Conservation (phyloP, 805 yeast species). For the Kuraishia molischiana region DNA sequence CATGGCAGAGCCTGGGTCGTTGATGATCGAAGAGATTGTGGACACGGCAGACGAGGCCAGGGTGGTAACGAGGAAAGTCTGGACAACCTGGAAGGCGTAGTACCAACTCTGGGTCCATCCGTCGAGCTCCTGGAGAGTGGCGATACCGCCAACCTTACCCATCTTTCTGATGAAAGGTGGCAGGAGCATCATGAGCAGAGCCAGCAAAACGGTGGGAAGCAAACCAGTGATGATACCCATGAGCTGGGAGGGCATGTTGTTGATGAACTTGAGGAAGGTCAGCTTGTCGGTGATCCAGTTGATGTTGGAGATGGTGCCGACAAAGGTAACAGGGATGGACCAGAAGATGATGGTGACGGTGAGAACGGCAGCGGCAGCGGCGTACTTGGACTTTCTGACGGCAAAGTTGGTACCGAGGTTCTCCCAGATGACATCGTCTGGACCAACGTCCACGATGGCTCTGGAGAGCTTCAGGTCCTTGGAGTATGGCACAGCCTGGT, state of each 20-base stretch:
- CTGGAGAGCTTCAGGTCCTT: conserved; percentile 33
- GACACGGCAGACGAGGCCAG: conserved; percentile 65
- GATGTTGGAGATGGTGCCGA: conserved; percentile 87
- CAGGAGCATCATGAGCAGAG: conserved; percentile 75
- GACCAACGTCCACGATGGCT: conserved; percentile 54
- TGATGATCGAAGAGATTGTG: conserved; percentile 50
- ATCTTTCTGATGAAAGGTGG: conserved; percentile 74
- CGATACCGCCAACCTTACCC: conserved; percentile 67
- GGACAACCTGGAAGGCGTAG: conserved; percentile 67
- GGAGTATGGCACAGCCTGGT: conserved; percentile 64
- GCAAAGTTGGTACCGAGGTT: conserved; percentile 52
- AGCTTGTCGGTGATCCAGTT: conserved; percentile 61
- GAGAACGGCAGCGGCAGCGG: conserved; percentile 53
- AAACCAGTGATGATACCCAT: conserved; percentile 84
- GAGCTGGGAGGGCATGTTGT: conserved; percentile 58
- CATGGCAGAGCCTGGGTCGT: conserved; percentile 65
- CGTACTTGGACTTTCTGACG: conserved; percentile 45
- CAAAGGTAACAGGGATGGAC: conserved; percentile 97
- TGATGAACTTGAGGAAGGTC: conserved; percentile 66
- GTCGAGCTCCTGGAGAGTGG: conserved; percentile 67
- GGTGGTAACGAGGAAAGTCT: conserved; percentile 63
- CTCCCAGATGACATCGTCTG: conserved; percentile 80
- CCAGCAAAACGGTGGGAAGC: conserved; percentile 73
- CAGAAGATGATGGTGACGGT: conserved; percentile 73
- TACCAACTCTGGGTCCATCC: conserved; percentile 80